Evolutionary conservation across 768 basidiomycete species (phyloP), one percentile per base, ranked within the genome.

Genomic region (Stropharia rugosoannulata): DNA sequence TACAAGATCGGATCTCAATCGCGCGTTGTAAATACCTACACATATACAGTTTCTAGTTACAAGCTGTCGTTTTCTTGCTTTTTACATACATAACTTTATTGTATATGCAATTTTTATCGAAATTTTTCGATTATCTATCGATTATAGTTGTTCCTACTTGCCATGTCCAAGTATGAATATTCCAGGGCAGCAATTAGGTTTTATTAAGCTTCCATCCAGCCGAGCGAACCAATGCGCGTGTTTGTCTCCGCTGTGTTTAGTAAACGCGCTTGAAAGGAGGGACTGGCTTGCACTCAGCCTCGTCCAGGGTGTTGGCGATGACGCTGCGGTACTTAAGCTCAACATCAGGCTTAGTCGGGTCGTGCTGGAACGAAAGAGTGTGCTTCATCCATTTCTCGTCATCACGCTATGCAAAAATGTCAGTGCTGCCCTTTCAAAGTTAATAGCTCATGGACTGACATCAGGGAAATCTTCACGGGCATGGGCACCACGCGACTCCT

Each of bases 381-480:
- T 93, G 93, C 76, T 90, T 94, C 93, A 95, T 95, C 94, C 94
- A 95, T 38, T 81, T 80, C 41, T 85, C 81, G 67, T 99, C 96
- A 68, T 98, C 95, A 73, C 97, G 94, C 86, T 92, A 54, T 18
- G 51, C 49, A 43, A 10, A 9, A 41, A 43, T n/a, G 11, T 46
- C 45, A 46, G 22, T 27, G 5, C 3, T 22, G 25, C 27, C 15
- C 11, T 19, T n/a, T 35, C 9, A 35, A 18, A 22, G 27, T 38
- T 27, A 25, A 41, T 39, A 38, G 22, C 4, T 22, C 22, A 27
- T 54, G 49, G 38, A 73, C 81, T 49, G 56, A 92, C 91, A 22
- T 99, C 95, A n/a, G 94, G 87, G 80, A 74, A 98, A 71, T 99
- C 97, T 74, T 98, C 97, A 64, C 97, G 93, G 47, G 97, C 97